A percentile compares a stretch with the other conserved stretches of the same genome.
phyloP scores from a whole-genome alignment of 2,329 filamentous ascomycete species.

The Tolypocladium guangdongense region DNA sequence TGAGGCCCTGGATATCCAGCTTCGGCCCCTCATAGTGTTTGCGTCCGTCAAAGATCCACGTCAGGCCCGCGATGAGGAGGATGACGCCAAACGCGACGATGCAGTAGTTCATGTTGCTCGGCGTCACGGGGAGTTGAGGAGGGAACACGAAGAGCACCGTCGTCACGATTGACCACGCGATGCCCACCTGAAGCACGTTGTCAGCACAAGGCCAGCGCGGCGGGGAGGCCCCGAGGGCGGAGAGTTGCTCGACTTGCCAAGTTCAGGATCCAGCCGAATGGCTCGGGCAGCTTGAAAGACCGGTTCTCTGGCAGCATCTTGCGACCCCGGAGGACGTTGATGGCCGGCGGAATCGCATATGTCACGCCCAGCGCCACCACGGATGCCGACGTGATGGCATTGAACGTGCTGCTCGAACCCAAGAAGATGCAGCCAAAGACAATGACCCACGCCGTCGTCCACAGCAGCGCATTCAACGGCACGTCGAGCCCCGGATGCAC shows the following conservation, averaged over 20 bases:
- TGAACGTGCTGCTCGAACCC: constrained; percentile 56
- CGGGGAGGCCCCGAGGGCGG: too few species aligned
- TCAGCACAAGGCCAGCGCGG: not conserved
- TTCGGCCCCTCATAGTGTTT: constrained; percentile 32
- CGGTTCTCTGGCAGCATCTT: constrained; percentile 47
- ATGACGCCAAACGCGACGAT: constrained; percentile 38
- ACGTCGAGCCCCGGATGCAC: constrained; percentile 52
- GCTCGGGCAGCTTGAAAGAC: constrained; percentile 24
- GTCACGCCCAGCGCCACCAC: constrained; percentile 65
- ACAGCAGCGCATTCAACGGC: constrained; percentile 55
- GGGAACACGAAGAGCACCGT: constrained; percentile 69
- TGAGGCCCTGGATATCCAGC: constrained; percentile 9
- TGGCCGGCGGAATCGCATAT: constrained; percentile 62
- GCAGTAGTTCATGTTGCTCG: constrained; percentile 56
- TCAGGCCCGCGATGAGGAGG: constrained; percentile 28
- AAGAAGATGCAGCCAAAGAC: constrained; percentile 62
- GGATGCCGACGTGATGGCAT: constrained; percentile 60
- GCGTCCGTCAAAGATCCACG: constrained; percentile 38
- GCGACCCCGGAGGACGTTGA: constrained; percentile 58
- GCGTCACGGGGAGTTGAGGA: constrained; percentile 51
- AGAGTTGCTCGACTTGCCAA: constrained; percentile 4
- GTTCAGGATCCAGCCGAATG: constrained; percentile 25
- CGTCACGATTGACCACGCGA: constrained; percentile 57
- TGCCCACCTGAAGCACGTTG: constrained; percentile 28
- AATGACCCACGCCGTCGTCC: constrained; percentile 50